Conservation (phyloP, 106 monocot species). For the Apostasia ramifera region DNA sequence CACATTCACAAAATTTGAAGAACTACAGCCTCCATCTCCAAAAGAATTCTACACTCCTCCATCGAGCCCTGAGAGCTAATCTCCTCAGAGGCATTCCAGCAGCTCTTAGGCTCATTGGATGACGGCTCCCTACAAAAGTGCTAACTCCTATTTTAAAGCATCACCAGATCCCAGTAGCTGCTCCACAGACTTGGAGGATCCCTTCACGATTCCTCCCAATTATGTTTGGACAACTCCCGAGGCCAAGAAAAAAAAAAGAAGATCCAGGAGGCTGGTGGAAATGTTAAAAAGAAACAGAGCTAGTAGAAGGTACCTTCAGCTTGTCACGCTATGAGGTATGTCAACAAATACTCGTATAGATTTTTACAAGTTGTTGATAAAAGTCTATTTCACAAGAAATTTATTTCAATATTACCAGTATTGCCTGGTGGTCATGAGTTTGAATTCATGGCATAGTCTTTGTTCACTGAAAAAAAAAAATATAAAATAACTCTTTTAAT, state of each 20-base stretch:
- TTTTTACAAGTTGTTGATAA: background rate
- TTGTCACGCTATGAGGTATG: too few relatives aligned
- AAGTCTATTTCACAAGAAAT: background rate
- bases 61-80: conserved; percentile 32
- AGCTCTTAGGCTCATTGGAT: conserved; percentile 60
- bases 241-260: conserved; percentile 64
- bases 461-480: too few relatives aligned
- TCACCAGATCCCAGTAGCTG: conserved; percentile 21
- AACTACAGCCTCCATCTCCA: conserved; percentile 40
- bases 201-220: conserved; percentile 53
- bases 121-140: conserved; percentile 28
- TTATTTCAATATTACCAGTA: too few relatives aligned
- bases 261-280: conserved; percentile 45
- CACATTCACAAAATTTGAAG: conserved; percentile 82
- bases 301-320: background rate
- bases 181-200: conserved; percentile 58
- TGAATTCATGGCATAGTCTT: too few relatives aligned
- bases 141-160: background rate
- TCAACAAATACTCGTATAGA: background rate
- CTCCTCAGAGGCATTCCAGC: background rate
- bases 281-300: conserved; percentile 35
- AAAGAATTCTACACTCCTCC: conserved; percentile 49
- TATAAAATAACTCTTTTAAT: too few relatives aligned
- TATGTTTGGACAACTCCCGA: conserved; percentile 71
- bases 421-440: too few relatives aligned